Conservation (phyloP, 2,329 filamentous ascomycete genomes). For the Sporothrix globosa region DNA sequence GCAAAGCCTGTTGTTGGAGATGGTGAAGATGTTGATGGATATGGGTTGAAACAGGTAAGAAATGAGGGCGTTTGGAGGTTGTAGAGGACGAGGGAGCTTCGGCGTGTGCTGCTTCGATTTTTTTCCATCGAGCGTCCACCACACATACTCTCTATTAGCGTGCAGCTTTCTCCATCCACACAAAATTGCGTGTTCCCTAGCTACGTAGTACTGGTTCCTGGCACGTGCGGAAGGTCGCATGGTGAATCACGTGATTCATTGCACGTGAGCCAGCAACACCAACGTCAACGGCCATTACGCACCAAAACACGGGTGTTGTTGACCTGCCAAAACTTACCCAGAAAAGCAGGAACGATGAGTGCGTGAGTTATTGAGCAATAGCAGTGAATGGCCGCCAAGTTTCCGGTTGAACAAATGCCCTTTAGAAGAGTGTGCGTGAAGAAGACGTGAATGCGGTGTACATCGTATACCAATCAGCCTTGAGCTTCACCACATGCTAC, state of each 20-base stretch:
- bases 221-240: conserved; percentile 19
- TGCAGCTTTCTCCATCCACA: conserved; percentile 35
- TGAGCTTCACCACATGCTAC: too few relatives aligned
- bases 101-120: conserved; percentile 32
- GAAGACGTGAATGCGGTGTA: too few relatives aligned
- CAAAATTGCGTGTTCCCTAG: conserved; percentile 29
- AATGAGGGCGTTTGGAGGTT: conserved; percentile 29
- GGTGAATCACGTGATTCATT: background rate
- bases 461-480: too few relatives aligned
- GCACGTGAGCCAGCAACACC: background rate
- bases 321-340: background rate
- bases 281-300: background rate
- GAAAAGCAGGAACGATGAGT: background rate
- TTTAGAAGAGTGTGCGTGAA: background rate
- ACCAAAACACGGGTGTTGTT: background rate
- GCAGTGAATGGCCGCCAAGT: background rate
- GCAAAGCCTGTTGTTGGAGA: background rate
- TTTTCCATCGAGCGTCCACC: conserved; percentile 28
- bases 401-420: background rate
- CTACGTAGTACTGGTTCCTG: conserved; percentile 32
- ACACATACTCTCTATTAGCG: conserved; percentile 30
- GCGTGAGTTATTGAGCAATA: background rate
- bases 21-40: conserved; percentile 13
- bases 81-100: conserved; percentile 28
- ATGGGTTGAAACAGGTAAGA: background rate